phyloP scores from a whole-genome alignment of 2,329 filamentous ascomycete species.

The Monilinia polystroma region DNA sequence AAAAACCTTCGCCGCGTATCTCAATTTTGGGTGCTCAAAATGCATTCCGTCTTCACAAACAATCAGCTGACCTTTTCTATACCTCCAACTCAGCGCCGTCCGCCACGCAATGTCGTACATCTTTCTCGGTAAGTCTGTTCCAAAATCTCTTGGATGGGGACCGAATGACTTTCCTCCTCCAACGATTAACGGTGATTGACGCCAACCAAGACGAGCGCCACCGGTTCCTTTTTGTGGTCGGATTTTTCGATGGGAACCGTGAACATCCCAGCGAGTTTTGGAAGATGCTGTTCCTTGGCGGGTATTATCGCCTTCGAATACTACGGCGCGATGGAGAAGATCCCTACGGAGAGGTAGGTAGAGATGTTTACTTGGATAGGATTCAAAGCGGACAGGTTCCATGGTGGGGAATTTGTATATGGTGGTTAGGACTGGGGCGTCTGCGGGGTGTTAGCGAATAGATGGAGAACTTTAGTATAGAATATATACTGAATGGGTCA shows the following conservation, averaged over 20 bases:
- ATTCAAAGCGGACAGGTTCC: constrained; percentile 75
- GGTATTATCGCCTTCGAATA: constrained; percentile 88
- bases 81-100: constrained; percentile 89
- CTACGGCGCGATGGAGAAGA: constrained; percentile 85
- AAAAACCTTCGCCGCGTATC: constrained; percentile 68
- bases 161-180: constrained; percentile 89
- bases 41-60: constrained; percentile 78
- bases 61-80: constrained; percentile 80
- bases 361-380: constrained; percentile 80
- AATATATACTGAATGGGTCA: constrained; percentile 17
- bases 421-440: constrained; percentile 72
- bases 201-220: constrained; percentile 72
- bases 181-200: constrained; percentile 75
- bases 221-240: constrained; percentile 85
- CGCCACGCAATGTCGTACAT: constrained; percentile 95
- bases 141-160: constrained; percentile 90
- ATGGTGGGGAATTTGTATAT: constrained; percentile 88
- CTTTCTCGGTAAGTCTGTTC: constrained; percentile 78
- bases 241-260: constrained; percentile 80
- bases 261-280: constrained; percentile 80
- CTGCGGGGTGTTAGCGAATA: constrained; percentile 40
- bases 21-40: constrained; percentile 51
- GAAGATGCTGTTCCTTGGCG: constrained; percentile 82
- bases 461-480: not conserved
- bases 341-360: constrained; percentile 84